A percentile compares a stretch with the other conserved stretches of the same genome.
Conservation (phyloP, 805 yeast genomes). For the Teunomyces cretensis region DNA sequence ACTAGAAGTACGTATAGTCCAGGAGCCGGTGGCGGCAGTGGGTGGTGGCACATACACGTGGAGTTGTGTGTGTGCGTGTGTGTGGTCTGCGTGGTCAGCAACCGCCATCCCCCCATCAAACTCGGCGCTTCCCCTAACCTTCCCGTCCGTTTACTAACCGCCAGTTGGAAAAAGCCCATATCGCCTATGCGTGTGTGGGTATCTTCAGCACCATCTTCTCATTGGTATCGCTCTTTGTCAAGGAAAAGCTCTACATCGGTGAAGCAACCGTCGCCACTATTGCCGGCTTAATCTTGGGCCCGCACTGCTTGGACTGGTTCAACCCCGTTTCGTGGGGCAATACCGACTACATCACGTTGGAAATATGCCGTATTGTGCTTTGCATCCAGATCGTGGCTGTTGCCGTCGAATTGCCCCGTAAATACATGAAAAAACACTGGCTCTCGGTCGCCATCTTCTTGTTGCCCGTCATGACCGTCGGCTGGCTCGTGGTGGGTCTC, state of each 20-base stretch:
- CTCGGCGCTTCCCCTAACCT: too few species aligned
- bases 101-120: too few species aligned
- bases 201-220: conserved; percentile 80
- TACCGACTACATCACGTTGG: conserved; percentile 77
- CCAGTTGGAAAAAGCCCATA: conserved; percentile 63
- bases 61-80: too few species aligned
- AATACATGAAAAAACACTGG: conserved; percentile 86
- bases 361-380: conserved; percentile 76
- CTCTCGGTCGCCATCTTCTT: conserved; percentile 68
- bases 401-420: conserved; percentile 89
- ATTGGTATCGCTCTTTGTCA: conserved; percentile 74
- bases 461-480: conserved; percentile 85
- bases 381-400: conserved; percentile 91
- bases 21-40: too few species aligned
- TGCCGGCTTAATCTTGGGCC: conserved; percentile 86
- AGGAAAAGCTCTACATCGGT: conserved; percentile 82
- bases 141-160: too few species aligned
- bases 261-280: conserved; percentile 89
- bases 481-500: conserved; percentile 82
- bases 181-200: conserved; percentile 86
- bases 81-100: too few species aligned
- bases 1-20: conserved; percentile 19
- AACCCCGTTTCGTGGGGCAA: conserved; percentile 84
- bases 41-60: too few species aligned
- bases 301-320: conserved; percentile 82